Evolutionary conservation across 1,284 basidiomycete genomes (phyloP).

Genomic region (Athelia psychrophila): DNA sequence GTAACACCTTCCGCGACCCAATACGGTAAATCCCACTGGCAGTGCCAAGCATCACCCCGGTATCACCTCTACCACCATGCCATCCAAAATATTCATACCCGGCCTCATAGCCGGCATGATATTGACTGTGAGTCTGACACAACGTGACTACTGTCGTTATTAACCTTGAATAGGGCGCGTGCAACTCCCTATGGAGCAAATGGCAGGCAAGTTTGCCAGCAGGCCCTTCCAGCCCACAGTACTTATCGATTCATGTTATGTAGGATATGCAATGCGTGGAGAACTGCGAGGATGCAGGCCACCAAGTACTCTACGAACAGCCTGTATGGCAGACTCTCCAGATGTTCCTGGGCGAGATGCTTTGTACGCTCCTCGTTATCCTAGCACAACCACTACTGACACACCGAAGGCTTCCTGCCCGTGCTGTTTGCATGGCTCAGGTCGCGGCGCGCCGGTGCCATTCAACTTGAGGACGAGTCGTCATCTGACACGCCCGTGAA

Average conservation of each 20-base stretch:
- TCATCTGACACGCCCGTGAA: conserved; percentile 42
- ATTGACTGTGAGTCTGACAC: conserved; percentile 51
- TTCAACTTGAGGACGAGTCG: conserved; percentile 56
- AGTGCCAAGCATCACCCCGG: too few species aligned
- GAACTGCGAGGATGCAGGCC: conserved; percentile 69
- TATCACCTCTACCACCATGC: conserved; percentile 36
- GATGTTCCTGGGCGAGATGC: conserved; percentile 92
- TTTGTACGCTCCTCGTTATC: conserved; percentile 59
- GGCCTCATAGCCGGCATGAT: conserved; percentile 75
- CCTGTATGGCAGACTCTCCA: conserved; percentile 94
- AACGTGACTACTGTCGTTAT: background rate
- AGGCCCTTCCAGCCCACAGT: conserved; percentile 8
- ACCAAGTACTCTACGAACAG: conserved; percentile 80
- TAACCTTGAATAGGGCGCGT: conserved; percentile 53
- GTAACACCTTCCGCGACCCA: conserved; percentile 7
- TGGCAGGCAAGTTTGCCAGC: conserved; percentile 55
- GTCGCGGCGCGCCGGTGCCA: conserved; percentile 41
- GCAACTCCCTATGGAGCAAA: conserved; percentile 79
- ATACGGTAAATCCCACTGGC: too few species aligned
- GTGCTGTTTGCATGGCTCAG: conserved; percentile 68
- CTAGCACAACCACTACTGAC: conserved; percentile 19
- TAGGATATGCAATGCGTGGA: conserved; percentile 96
- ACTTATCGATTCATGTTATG: conserved; percentile 11
- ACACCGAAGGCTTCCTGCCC: conserved; percentile 72
- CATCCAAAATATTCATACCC: conserved; percentile 45